phyloP scores from a whole-genome alignment of 148 eudicot genomes.

The Cornus florida region DNA sequence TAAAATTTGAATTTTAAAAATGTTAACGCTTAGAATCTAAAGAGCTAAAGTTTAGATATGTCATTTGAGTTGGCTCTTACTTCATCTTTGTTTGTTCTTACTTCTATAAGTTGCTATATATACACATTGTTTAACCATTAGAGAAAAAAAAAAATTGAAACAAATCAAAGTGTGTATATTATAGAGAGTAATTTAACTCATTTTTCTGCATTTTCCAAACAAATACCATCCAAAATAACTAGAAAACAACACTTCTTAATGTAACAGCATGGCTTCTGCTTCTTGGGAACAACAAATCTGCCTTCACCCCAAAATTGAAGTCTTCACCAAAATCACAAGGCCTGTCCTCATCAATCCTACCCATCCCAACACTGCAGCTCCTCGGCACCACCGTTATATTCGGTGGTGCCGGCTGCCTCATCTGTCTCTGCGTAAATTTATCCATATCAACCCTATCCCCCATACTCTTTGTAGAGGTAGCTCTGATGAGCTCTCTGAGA shows the following conservation, averaged over 20 bases:
- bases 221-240: too few species aligned
- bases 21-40: too few species aligned
- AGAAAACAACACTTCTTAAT: conserved; percentile 1
- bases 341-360: conserved; percentile 69
- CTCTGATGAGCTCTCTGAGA: conserved; percentile 51
- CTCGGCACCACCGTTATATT: conserved; percentile 45
- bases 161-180: too few species aligned
- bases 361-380: conserved; percentile 71
- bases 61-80: too few species aligned
- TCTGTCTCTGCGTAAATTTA: neutral
- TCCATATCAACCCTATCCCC: conserved; percentile 22
- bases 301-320: neutral
- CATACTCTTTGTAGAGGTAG: conserved; percentile 40
- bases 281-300: neutral
- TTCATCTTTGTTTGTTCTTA: too few species aligned
- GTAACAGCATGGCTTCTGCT: conserved; percentile 9
- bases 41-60: too few species aligned
- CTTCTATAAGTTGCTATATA: too few species aligned
- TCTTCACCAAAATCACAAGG: conserved; percentile 25
- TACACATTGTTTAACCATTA: too few species aligned
- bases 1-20: too few species aligned
- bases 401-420: neutral
- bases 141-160: too few species aligned
- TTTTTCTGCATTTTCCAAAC: too few species aligned
- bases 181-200: too few species aligned